These are phyloP conservation scores for Aphanomyces stellatus DNA, from an alignment of 352 stramenopile genomes.

Conservation along the genomic window DNA sequence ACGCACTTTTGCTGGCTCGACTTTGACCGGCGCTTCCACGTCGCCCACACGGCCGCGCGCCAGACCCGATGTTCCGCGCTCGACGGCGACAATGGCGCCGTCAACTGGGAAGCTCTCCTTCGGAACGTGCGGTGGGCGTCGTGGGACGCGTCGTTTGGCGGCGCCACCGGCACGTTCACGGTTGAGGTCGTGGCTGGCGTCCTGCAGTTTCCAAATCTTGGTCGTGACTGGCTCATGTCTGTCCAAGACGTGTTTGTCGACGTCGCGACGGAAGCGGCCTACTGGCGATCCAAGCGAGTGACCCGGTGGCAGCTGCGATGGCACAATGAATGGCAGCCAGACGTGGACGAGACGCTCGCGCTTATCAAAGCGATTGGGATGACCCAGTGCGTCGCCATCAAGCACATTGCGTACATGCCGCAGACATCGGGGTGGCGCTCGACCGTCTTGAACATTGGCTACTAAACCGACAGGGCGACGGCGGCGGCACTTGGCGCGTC, in stretches of 20 bases:
- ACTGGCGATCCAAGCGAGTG: neutral
- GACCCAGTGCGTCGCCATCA: neutral
- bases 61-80: neutral
- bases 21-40: neutral
- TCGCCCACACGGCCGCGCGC: neutral
- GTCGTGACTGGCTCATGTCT: neutral
- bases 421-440: neutral
- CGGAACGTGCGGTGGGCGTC: neutral
- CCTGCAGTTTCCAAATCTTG: neutral
- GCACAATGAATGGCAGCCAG: neutral
- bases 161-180: neutral
- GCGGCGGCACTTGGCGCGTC: no score
- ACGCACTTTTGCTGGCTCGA: slow-evolving; percentile 1
- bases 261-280: neutral
- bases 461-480: neutral
- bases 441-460: neutral
- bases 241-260: slow-evolving; percentile 4
- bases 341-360: neutral
- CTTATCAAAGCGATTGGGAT: neutral
- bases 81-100: neutral
- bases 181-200: neutral
- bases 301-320: neutral
- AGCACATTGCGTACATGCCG: neutral
- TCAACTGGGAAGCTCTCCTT: neutral
- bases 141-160: neutral